Evolutionary conservation across 2,329 filamentous ascomycete species (phyloP).

Genomic region (Colletotrichum simmondsii): DNA sequence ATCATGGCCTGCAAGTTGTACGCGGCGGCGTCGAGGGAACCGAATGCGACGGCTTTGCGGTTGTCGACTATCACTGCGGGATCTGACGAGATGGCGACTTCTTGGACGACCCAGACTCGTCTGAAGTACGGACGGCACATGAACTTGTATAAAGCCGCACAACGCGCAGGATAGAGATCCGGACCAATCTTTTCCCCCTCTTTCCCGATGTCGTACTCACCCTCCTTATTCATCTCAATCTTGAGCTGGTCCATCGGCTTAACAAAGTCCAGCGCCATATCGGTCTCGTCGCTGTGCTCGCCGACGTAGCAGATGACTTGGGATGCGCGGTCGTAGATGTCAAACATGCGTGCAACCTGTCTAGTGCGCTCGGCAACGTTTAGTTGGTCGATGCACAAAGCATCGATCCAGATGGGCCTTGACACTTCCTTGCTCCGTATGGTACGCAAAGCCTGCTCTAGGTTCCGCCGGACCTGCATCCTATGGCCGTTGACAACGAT

Average conservation of each 20-base stretch:
- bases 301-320: no score
- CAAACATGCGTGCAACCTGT: no score
- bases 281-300: no score
- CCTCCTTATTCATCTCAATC: background rate
- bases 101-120: background rate
- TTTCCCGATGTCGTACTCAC: background rate
- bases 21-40: background rate
- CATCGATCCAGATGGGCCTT: no score
- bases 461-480: constrained; percentile 1
- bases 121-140: background rate
- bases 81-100: background rate
- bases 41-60: background rate
- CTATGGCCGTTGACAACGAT: background rate
- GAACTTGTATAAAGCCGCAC: background rate
- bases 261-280: no score
- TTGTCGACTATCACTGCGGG: background rate
- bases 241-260: no score
- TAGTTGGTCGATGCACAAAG: no score
- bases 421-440: background rate
- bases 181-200: background rate
- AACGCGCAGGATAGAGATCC: background rate
- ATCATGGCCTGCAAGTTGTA: background rate
- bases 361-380: no score
- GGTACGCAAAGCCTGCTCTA: background rate
- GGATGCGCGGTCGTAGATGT: no score